A percentile compares a stretch with the other conserved stretches of the same genome.
These are phyloP conservation scores for Chalaropsis thielavioides DNA, from an alignment of 2,329 filamentous ascomycete species.

Conservation along the genomic window DNA sequence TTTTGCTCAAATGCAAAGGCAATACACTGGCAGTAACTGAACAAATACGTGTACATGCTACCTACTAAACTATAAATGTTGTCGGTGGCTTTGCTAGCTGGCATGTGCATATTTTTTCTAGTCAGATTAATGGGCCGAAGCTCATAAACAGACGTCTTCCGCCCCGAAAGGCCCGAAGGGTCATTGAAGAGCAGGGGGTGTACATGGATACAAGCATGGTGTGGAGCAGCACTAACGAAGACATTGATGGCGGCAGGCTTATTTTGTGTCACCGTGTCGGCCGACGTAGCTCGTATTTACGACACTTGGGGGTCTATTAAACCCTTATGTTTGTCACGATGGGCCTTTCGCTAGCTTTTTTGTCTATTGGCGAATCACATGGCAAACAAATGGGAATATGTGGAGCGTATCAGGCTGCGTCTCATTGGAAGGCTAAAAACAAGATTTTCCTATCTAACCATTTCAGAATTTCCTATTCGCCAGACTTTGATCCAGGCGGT, in stretches of 20 bases:
- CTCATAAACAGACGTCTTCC: not conserved
- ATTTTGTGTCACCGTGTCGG: constrained; percentile 4
- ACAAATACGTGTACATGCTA: too few species aligned
- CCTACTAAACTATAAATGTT: too few species aligned
- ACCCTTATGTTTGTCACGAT: not conserved
- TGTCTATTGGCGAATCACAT: not conserved
- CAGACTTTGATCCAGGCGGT: not conserved
- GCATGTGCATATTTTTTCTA: not conserved
- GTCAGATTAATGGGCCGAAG: not conserved
- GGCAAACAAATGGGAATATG: not conserved
- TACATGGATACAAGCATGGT: not conserved
- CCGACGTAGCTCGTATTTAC: constrained; percentile 15
- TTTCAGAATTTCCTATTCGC: not conserved
- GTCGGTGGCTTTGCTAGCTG: too few species aligned
- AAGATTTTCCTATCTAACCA: not conserved
- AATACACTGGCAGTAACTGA: too few species aligned
- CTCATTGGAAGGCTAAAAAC: not conserved
- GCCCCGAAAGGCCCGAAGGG: not conserved
- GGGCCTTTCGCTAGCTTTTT: not conserved
- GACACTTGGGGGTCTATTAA: not conserved
- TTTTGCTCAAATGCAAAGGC: too few species aligned
- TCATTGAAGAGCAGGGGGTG: not conserved
- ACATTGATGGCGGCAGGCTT: not conserved
- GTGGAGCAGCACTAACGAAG: too few species aligned
- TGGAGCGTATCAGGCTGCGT: not conserved